Evolutionary conservation across 352 stramenopile species (phyloP).

Genomic region (Globisporangium lucens): DNA sequence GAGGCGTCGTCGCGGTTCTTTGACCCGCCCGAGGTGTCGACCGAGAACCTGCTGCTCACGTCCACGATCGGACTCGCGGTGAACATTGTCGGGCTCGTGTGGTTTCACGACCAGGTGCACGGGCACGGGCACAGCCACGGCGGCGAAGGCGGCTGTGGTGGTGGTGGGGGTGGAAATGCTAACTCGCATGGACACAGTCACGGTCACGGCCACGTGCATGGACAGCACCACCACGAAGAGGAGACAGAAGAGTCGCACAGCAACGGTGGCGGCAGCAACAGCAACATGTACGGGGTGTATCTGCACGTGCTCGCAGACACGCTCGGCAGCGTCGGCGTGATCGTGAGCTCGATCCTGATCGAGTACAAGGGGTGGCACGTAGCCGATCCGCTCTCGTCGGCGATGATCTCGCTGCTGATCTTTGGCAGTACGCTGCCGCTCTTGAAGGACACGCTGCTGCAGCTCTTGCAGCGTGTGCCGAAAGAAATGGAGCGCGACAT

Average conservation of each 20-base stretch:
- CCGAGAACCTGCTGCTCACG: slow-evolving; percentile 83
- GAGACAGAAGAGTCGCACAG: slow-evolving; percentile 5
- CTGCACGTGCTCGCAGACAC: slow-evolving; percentile 89
- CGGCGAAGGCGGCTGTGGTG: slow-evolving; percentile 24
- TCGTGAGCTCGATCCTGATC: slow-evolving; percentile 85
- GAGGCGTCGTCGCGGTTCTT: slow-evolving; percentile 74
- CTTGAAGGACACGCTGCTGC: slow-evolving; percentile 64
- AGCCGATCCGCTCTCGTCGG: slow-evolving; percentile 78
- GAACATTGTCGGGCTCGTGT: slow-evolving; percentile 87
- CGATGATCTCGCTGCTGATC: slow-evolving; percentile 84
- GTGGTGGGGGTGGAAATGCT: slow-evolving; percentile 28
- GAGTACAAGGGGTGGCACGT: slow-evolving; percentile 81
- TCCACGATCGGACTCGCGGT: slow-evolving; percentile 78
- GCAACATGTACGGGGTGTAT: slow-evolving; percentile 91
- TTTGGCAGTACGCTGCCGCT: slow-evolving; percentile 79
- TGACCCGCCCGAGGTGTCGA: slow-evolving; percentile 72
- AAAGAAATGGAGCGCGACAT: slow-evolving; percentile 49
- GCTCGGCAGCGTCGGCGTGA: slow-evolving; percentile 86
- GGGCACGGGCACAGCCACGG: slow-evolving; percentile 62
- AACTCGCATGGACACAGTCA: slow-evolving; percentile 59
- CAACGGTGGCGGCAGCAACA: slow-evolving; percentile 42
- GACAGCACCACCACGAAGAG: slow-evolving; percentile 8
- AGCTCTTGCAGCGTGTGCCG: slow-evolving; percentile 70
- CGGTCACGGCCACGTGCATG: slow-evolving; percentile 25
- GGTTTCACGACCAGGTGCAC: slow-evolving; percentile 89